Base-by-base conservation (phyloP, 805 yeast species). In the Wickerhamiella spandovensis region DNA sequence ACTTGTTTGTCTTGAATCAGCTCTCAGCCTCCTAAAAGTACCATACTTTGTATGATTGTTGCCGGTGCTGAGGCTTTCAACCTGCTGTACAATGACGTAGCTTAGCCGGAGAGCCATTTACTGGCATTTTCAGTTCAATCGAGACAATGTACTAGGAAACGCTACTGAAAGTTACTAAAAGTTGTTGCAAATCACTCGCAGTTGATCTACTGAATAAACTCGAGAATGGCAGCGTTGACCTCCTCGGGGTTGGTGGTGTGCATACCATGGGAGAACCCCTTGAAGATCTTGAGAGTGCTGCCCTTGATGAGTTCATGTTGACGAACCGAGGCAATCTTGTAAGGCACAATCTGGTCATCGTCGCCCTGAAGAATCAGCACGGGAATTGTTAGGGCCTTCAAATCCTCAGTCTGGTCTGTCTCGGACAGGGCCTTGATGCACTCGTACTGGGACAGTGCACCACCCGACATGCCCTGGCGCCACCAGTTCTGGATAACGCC, bases 221-320 rank as follows among this genome's bases (percentile, higher is more conserved):
- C 20, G 2, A 48, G 30, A 37, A 48, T 23, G 23, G 44, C 51
- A 13, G 28, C 22, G 35, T 48, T 48, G 47, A 48, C 63, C 25
- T 58, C 60, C 41, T 51, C 63, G 18, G 62, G 57, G 13, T 57
- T 58, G 20, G 52, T 63, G 18, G 51, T 53, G 10, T 59, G 55
- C 35, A 50, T 52, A 17, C 48, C 53, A 24, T 51, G 53, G 1
- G 51, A 37, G 32, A 38, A 39, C 15, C 53, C 53, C 15, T 42
- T 32, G 48, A 48, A 51, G 17, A 43, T 13, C 37, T 44, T 47
- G 22, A 51, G 48, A 24, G 22, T 48, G 21, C 44, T 32, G 18
- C 35, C 37, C 18, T 25, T 23, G 13, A 43, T 23, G 10, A 48
- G 46, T 28, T 47, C 18, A 9, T 28, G 48, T 20, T 32, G 23